Percentiles rank a stretch among this genome's conserved stretches.
These are phyloP conservation scores for Karstenula rhodostoma DNA, from an alignment of 2,329 filamentous ascomycete species.

Conservation along the genomic window DNA sequence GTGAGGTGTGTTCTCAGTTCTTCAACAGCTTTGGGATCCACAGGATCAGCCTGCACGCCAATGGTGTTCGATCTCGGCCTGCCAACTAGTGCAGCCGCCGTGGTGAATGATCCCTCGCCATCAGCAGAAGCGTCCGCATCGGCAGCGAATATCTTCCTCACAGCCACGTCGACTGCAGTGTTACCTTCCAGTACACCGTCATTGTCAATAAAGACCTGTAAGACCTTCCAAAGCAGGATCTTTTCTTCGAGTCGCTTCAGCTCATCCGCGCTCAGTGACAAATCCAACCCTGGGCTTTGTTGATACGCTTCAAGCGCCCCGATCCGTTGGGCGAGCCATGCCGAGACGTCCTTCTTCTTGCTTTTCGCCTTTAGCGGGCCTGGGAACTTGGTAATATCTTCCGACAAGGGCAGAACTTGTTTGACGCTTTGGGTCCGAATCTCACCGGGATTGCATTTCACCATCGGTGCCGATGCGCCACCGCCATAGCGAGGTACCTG, in stretches of 20 bases:
- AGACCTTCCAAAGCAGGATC: slow-evolving; percentile 84
- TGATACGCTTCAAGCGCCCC: slow-evolving; percentile 70
- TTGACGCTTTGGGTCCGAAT: slow-evolving; percentile 80
- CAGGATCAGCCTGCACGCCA: slow-evolving; percentile 64
- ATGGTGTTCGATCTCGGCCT: slow-evolving; percentile 41
- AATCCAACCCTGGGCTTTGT: slow-evolving; percentile 57
- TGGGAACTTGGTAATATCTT: slow-evolving; percentile 81
- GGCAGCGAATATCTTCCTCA: slow-evolving; percentile 77
- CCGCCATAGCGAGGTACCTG: slow-evolving; percentile 86
- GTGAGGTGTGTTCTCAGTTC: slow-evolving; percentile 77
- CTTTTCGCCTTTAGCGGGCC: slow-evolving; percentile 87
- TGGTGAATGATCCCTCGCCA: slow-evolving; percentile 37
- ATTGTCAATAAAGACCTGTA: slow-evolving; percentile 82
- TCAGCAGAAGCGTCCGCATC: slow-evolving; percentile 43
- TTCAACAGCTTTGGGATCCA: slow-evolving; percentile 74
- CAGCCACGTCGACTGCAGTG: slow-evolving; percentile 73
- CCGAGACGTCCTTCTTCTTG: slow-evolving; percentile 91
- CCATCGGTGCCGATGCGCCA: slow-evolving; percentile 74
- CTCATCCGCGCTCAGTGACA: slow-evolving; percentile 63
- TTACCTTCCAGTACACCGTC: slow-evolving; percentile 84
- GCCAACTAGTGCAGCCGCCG: slow-evolving; percentile 48
- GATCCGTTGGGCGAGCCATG: slow-evolving; percentile 83
- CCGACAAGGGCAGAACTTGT: slow-evolving; percentile 74
- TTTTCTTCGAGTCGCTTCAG: slow-evolving; percentile 80
- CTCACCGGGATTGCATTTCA: slow-evolving; percentile 83